A percentile compares a stretch with the other conserved stretches of the same genome.
These are phyloP conservation scores for Ogataea trehaloabstinens DNA, from an alignment of 805 yeast species.

Conservation along the genomic window DNA sequence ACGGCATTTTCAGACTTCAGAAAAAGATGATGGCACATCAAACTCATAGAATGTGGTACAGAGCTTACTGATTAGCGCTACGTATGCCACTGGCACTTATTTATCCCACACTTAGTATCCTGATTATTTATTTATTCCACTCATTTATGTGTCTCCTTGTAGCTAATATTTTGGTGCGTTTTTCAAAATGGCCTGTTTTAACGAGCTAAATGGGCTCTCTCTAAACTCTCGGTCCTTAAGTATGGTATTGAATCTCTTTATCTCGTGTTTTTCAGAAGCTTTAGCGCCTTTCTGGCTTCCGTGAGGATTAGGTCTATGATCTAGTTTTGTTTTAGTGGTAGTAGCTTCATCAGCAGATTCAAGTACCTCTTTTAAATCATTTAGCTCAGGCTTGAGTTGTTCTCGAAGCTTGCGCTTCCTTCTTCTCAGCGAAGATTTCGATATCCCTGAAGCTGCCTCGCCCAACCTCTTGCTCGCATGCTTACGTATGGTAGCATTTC, in stretches of 20 bases:
- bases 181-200: constrained; percentile 54
- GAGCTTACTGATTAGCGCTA: constrained; percentile 37
- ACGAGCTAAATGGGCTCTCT: constrained; percentile 60
- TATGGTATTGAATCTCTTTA: constrained; percentile 55
- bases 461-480: constrained; percentile 16
- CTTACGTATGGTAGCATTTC: constrained; percentile 9
- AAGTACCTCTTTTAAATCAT: constrained; percentile 57
- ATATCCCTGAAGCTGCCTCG: constrained; percentile 40
- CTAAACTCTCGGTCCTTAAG: constrained; percentile 54
- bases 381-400: constrained; percentile 64
- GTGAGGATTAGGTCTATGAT: constrained; percentile 36
- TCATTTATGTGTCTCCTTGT: constrained; percentile 3
- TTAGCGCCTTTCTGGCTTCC: constrained; percentile 42
- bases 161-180: constrained; percentile 19
- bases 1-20: constrained; percentile 85
- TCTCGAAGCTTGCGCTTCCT: constrained; percentile 62
- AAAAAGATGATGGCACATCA: constrained; percentile 84
- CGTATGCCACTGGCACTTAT: not conserved
- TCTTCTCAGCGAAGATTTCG: constrained; percentile 64
- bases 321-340: constrained; percentile 33
- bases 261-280: constrained; percentile 55
- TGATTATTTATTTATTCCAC: constrained; percentile 8
- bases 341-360: constrained; percentile 12
- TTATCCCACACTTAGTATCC: not conserved
- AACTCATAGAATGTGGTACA: constrained; percentile 84